phyloP scores from a whole-genome alignment of 1,284 basidiomycete species.

The Ganoderma sinense region DNA sequence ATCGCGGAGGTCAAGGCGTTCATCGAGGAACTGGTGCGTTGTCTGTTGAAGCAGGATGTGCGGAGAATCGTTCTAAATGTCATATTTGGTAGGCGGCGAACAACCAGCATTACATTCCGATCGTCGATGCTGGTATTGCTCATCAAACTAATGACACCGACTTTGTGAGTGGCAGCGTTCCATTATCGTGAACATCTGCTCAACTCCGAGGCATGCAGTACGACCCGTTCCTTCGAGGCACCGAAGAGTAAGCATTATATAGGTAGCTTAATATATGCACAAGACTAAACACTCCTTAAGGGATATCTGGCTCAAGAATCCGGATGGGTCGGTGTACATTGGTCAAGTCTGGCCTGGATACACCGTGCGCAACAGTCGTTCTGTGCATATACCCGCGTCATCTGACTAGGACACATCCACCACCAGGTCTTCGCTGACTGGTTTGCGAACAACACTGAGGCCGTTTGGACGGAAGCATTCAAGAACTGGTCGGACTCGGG shows the following conservation, averaged over 20 bases:
- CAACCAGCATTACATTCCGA: conserved; percentile 48
- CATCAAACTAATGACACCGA: conserved; percentile 46
- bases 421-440: conserved; percentile 69
- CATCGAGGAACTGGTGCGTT: conserved; percentile 62
- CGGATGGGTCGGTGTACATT: conserved; percentile 69
- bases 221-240: conserved; percentile 53
- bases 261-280: neutral
- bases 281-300: conserved; percentile 43
- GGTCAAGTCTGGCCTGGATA: conserved; percentile 74
- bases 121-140: conserved; percentile 46
- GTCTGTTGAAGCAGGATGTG: neutral
- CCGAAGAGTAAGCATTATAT: conserved; percentile 42
- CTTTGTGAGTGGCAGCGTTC: conserved; percentile 41
- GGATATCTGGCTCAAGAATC: conserved; percentile 70
- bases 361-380: conserved; percentile 44
- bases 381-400: neutral
- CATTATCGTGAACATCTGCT: conserved; percentile 14
- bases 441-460: conserved; percentile 64
- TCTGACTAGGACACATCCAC: neutral
- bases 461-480: conserved; percentile 39
- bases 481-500: conserved; percentile 66
- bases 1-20: conserved; percentile 63
- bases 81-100: conserved; percentile 36
- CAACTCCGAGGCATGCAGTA: conserved; percentile 44
- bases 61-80: neutral